phyloP scores from a whole-genome alignment of 306 rosid genomes.

The Canavalia ensiformis region DNA sequence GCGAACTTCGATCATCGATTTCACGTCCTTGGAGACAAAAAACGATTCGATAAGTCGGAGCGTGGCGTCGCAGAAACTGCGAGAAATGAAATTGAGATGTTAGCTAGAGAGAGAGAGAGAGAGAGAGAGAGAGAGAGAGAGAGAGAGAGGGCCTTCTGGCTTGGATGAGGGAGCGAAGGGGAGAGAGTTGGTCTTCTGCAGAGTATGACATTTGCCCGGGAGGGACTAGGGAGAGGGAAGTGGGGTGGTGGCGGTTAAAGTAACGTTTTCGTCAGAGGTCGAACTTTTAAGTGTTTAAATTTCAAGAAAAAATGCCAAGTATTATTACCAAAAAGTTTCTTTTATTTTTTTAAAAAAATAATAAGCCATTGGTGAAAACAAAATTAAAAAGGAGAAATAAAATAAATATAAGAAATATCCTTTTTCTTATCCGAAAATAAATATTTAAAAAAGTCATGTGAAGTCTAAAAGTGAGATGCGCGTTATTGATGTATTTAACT shows the following conservation, averaged over 20 bases:
- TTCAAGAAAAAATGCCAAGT: too few relatives aligned
- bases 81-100: constrained; percentile 16
- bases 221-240: constrained; percentile 19
- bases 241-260: constrained; percentile 45
- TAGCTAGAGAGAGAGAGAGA: background rate
- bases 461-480: too few relatives aligned
- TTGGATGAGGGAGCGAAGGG: constrained; percentile 61
- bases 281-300: background rate
- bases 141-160: constrained; percentile 56
- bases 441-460: too few relatives aligned
- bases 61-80: constrained; percentile 63
- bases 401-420: too few relatives aligned
- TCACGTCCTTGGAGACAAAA: constrained; percentile 64
- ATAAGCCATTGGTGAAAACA: too few relatives aligned
- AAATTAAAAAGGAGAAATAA: too few relatives aligned
- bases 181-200: constrained; percentile 51
- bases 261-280: background rate
- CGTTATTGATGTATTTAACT: too few relatives aligned
- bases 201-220: constrained; percentile 62
- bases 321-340: too few relatives aligned
- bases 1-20: constrained; percentile 60
- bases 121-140: constrained; percentile 25
- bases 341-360: too few relatives aligned
- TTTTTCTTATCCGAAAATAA: too few relatives aligned
- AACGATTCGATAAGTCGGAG: constrained; percentile 65